Percentiles rank a stretch among this genome's conserved stretches.
phyloP scores from a whole-genome alignment of 2,329 filamentous ascomycete genomes.

The Microthyrium microscopicum region DNA sequence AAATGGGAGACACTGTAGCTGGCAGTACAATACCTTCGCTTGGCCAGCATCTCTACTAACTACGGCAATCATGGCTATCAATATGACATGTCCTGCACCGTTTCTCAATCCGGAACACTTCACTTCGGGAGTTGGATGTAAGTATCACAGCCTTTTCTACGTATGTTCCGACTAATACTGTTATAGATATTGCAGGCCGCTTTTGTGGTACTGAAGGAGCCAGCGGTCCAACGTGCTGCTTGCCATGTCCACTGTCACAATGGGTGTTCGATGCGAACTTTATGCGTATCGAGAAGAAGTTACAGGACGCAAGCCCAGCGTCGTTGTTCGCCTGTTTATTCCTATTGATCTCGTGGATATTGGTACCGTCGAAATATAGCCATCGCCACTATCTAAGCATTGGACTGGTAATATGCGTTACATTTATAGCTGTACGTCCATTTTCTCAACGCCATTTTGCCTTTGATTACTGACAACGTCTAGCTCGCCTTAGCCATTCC shows the following conservation, averaged over 20 bases:
- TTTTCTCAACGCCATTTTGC: not conserved
- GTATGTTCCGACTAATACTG: constrained; percentile 1
- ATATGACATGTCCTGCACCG: constrained; percentile 2
- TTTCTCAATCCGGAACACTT: constrained; percentile 4
- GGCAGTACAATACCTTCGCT: not conserved
- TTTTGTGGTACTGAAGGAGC: constrained; percentile 32
- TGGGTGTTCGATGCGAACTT: constrained; percentile 42
- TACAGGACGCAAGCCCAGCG: constrained; percentile 63
- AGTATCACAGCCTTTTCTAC: not conserved
- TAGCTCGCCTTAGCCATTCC: constrained; percentile 74
- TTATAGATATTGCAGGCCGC: constrained; percentile 29
- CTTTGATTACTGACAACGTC: constrained; percentile 1
- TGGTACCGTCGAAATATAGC: constrained; percentile 71
- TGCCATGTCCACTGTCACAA: constrained; percentile 68
- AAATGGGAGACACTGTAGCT: not conserved
- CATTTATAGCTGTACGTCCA: constrained; percentile 2
- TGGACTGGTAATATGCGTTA: constrained; percentile 46
- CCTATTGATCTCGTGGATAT: constrained; percentile 57
- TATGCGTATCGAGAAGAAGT: constrained; percentile 19
- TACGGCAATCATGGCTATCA: not conserved
- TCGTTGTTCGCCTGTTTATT: constrained; percentile 54
- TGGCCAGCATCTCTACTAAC: not conserved
- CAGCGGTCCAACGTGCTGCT: constrained; percentile 47
- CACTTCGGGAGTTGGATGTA: constrained; percentile 2
- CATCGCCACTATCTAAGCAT: constrained; percentile 76